These are phyloP conservation scores for Aspergillus oerlinghausenensis DNA, from an alignment of 2,329 filamentous ascomycete species.

Conservation along the genomic window DNA sequence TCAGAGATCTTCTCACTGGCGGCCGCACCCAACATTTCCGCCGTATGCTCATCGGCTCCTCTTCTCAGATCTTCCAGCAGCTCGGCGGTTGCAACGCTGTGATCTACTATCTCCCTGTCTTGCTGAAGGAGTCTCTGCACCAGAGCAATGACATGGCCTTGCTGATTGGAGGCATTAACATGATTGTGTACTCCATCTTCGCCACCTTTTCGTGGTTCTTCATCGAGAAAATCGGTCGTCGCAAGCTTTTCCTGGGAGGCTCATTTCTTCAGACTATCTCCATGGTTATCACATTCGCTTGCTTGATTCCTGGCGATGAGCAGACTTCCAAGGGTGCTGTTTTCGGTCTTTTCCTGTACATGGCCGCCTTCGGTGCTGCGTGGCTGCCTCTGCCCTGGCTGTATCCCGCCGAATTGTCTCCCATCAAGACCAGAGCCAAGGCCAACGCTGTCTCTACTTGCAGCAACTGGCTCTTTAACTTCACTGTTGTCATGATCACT, in stretches of 20 bases:
- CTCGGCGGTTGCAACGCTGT: slow-evolving; percentile 49
- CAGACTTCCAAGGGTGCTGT: slow-evolving; percentile 36
- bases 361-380: slow-evolving; percentile 63
- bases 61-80: slow-evolving; percentile 44
- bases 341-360: slow-evolving; percentile 65
- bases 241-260: slow-evolving; percentile 39
- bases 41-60: slow-evolving; percentile 38
- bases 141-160: slow-evolving; percentile 41
- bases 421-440: slow-evolving; percentile 53
- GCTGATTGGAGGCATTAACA: slow-evolving; percentile 51
- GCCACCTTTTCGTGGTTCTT: slow-evolving; percentile 46
- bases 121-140: slow-evolving; percentile 45
- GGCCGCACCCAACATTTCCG: slow-evolving; percentile 39
- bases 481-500: slow-evolving; percentile 50
- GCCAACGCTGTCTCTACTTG: slow-evolving; percentile 52
- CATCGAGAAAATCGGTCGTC: slow-evolving; percentile 47
- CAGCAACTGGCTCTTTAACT: slow-evolving; percentile 55
- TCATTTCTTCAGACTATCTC: slow-evolving; percentile 35
- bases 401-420: slow-evolving; percentile 49
- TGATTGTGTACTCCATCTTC: slow-evolving; percentile 43
- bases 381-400: slow-evolving; percentile 61
- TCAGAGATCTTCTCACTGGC: slow-evolving; percentile 41
- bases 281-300: slow-evolving; percentile 39
- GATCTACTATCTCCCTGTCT: slow-evolving; percentile 46
- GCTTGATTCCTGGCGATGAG: slow-evolving; percentile 28